Base-by-base conservation (phyloP, 2,329 filamentous ascomycete species). In the Colletotrichum tropicicola region DNA sequence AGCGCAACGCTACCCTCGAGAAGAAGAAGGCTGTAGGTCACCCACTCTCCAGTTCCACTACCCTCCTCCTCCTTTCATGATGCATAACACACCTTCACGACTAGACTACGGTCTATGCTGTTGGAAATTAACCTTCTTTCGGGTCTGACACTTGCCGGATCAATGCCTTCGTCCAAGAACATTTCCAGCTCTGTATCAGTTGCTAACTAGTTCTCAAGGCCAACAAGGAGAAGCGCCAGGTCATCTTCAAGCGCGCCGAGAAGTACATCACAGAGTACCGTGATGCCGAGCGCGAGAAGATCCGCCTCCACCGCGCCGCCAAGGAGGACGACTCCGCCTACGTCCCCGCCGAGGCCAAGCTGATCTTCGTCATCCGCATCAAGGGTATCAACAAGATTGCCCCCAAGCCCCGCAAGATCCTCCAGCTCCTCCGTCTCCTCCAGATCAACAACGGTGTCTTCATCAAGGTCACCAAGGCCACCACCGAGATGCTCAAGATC, bases 301-400 rank as follows among this genome's bases (percentile, higher is more conserved):
- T 99, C 83, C 93, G 96, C 78, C 92, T 99, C 70, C 81, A 87
- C 78, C 95, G 96, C 75, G 84, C 94, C 72, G 92, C 94, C 84
- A 97, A 97, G 89, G 87, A 93, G 83, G 90, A 93, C 78, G 95
- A 95, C 82, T 92, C 89, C 80, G 96, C 95, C 89, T 96, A 97
- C 85, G 92, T 99, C 74, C 91, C 93, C 71, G 94, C 93, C 71
- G 94, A 99, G 89, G 85, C 92, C 80, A 98, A 97, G 87, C 88
- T 99, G 78, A 94, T 95, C 86, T 99, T 99, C 83, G 90, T 99
- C 77, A 86, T 98, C 84, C 95, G 96, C 83, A 99, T 99, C 89
- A 99, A 99, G 93, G 96, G 95, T 97, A 98, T 99, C 94, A 98
- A 98, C 93, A 99, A 99, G 92, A 98, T 99, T 78, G 91, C 97